These are phyloP conservation scores for Physcomitrium patens DNA, from an alignment of 225 moss, liverwort and hornwort genomes.

Conservation along the genomic window DNA sequence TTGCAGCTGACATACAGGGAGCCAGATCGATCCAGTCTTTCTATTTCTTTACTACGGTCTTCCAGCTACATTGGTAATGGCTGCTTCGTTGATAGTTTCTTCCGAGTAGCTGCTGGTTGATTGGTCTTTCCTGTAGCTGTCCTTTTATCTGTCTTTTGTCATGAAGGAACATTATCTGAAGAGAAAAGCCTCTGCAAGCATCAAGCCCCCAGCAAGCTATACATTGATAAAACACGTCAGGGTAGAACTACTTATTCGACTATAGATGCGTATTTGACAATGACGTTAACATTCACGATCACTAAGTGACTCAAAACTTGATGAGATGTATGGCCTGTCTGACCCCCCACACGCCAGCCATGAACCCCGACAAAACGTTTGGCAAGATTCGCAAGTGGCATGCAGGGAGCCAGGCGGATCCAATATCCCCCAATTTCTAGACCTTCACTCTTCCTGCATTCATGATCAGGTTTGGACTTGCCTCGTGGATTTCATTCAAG, in stretches of 20 bases:
- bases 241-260: too few relatives aligned
- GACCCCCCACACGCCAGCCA: conserved; percentile 54
- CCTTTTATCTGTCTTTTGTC: neutral
- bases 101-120: too few relatives aligned
- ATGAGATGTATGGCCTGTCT: conserved; percentile 32
- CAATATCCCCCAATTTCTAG: conserved; percentile 23
- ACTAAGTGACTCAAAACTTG: neutral
- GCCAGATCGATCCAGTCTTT: conserved; percentile 53
- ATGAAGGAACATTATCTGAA: too few relatives aligned
- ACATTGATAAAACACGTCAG: too few relatives aligned
- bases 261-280: too few relatives aligned
- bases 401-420: conserved; percentile 59
- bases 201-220: too few relatives aligned
- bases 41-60: neutral
- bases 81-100: neutral
- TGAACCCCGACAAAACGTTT: conserved; percentile 34
- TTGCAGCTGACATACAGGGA: conserved; percentile 64
- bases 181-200: too few relatives aligned
- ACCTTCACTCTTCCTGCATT: too few relatives aligned
- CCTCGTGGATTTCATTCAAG: too few relatives aligned
- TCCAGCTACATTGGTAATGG: neutral
- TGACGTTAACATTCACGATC: too few relatives aligned
- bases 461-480: too few relatives aligned
- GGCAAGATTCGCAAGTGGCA: conserved; percentile 49
- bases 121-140: too few relatives aligned